These are phyloP conservation scores for Moricandia arvensis DNA, from an alignment of 345 rosid genomes.

Conservation along the genomic window DNA sequence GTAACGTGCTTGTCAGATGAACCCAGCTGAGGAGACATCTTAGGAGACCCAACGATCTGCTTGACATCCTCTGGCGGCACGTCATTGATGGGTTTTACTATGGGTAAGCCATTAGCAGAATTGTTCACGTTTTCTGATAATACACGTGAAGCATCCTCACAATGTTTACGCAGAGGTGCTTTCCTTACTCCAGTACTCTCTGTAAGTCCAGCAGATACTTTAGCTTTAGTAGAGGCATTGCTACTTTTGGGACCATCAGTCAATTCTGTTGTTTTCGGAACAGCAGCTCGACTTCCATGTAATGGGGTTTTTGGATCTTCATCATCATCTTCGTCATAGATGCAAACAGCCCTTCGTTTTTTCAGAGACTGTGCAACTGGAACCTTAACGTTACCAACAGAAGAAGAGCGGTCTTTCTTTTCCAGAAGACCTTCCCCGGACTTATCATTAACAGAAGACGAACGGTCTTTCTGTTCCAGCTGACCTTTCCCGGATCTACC, in stretches of 20 bases:
- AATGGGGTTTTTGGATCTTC: constrained; percentile 85
- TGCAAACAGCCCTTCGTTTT: constrained; percentile 85
- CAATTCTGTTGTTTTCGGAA: constrained; percentile 38
- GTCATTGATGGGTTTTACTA: constrained; percentile 50
- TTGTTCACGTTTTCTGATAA: constrained; percentile 37
- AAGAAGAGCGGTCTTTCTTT: constrained; percentile 42
- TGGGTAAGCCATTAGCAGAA: constrained; percentile 33
- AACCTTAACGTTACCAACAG: constrained; percentile 31
- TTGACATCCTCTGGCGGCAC: constrained; percentile 46
- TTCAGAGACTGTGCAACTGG: constrained; percentile 48
- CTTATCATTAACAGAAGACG: constrained; percentile 34
- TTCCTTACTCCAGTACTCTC: constrained; percentile 44
- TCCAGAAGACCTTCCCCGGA: constrained; percentile 44
- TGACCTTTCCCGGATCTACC: constrained; percentile 48
- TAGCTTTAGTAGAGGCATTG: constrained; percentile 37
- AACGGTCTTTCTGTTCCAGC: constrained; percentile 43
- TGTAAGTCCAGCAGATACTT: constrained; percentile 37
- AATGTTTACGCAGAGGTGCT: constrained; percentile 37
- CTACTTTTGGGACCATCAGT: constrained; percentile 40
- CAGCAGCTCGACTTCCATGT: constrained; percentile 55
- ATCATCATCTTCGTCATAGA: constrained; percentile 70
- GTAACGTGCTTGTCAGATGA: constrained; percentile 36
- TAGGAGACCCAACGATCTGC: constrained; percentile 48
- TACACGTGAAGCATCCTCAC: constrained; percentile 40
- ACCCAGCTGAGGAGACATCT: constrained; percentile 50